Percentiles rank a stretch among this genome's conserved stretches.
These are phyloP conservation scores for Botryosphaeria agaves DNA, from an alignment of 2,329 filamentous ascomycete genomes.

Conservation along the genomic window DNA sequence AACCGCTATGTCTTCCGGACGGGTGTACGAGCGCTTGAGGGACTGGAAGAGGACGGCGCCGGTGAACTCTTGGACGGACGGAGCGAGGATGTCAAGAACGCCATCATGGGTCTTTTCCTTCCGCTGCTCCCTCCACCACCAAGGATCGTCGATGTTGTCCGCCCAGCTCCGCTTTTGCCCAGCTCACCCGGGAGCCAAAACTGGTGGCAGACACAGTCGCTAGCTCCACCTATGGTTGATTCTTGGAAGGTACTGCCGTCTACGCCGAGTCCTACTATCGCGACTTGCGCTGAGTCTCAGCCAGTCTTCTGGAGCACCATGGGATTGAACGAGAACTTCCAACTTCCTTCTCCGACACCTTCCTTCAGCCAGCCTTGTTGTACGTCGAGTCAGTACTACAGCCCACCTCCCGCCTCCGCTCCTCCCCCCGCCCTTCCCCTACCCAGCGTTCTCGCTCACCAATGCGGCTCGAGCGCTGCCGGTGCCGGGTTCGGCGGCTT, in stretches of 20 bases:
- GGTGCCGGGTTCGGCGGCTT: constrained; percentile 56
- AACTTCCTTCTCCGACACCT: constrained; percentile 61
- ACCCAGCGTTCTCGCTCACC: constrained; percentile 70
- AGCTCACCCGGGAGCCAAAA: constrained; percentile 57
- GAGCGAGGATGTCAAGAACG: constrained; percentile 83
- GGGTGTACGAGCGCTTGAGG: constrained; percentile 75
- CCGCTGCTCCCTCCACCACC: constrained; percentile 77
- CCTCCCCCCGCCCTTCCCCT: constrained; percentile 63
- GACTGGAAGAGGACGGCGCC: constrained; percentile 87
- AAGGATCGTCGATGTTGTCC: constrained; percentile 75
- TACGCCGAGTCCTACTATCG: constrained; percentile 54
- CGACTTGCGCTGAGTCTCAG: constrained; percentile 54
- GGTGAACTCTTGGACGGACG: constrained; percentile 84
- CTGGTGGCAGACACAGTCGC: constrained; percentile 55
- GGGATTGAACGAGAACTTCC: constrained; percentile 51
- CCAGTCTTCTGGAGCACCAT: constrained; percentile 66
- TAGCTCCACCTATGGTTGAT: constrained; percentile 56
- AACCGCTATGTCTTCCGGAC: constrained; percentile 96
- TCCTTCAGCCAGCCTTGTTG: constrained; percentile 66
- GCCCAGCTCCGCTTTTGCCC: constrained; percentile 68
- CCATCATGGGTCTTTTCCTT: constrained; percentile 68
- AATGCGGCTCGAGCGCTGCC: constrained; percentile 53
- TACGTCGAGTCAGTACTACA: constrained; percentile 58
- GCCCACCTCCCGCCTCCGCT: constrained; percentile 55
- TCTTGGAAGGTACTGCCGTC: constrained; percentile 85